These are phyloP conservation scores for Rhododendron griersonianum DNA, from an alignment of 148 eudicot genomes.

Conservation along the genomic window DNA sequence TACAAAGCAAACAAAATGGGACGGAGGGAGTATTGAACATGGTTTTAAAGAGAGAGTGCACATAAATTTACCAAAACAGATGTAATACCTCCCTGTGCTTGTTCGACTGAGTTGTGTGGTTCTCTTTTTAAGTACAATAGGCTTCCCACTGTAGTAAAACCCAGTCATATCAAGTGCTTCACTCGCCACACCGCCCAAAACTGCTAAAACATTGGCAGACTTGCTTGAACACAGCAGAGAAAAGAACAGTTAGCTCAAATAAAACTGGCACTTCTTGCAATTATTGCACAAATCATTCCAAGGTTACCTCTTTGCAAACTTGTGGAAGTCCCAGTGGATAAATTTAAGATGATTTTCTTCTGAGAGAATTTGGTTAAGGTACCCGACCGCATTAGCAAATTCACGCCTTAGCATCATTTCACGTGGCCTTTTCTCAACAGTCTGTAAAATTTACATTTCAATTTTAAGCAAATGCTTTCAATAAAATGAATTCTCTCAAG, in stretches of 20 bases:
- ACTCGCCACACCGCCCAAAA: slow-evolving; percentile 86
- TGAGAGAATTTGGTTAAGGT: slow-evolving; percentile 77
- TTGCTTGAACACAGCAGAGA: slow-evolving; percentile 52
- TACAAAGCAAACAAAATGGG: neutral
- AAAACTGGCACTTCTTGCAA: slow-evolving; percentile 3
- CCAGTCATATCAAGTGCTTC: slow-evolving; percentile 94
- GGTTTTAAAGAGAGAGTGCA: neutral
- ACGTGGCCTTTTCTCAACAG: slow-evolving; percentile 93
- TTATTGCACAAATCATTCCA: slow-evolving; percentile 16
- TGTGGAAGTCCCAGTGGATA: slow-evolving; percentile 97
- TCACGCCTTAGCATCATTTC: slow-evolving; percentile 99
- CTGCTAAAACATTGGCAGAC: slow-evolving; percentile 94
- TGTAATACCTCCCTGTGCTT: slow-evolving; percentile 57
- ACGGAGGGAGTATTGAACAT: neutral
- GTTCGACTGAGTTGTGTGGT: slow-evolving; percentile 57
- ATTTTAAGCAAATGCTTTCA: neutral
- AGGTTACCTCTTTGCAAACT: slow-evolving; percentile 90
- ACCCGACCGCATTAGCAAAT: slow-evolving; percentile 91
- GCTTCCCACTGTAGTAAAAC: slow-evolving; percentile 89
- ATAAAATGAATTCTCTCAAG: neutral
- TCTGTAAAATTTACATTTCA: slow-evolving; percentile 43
- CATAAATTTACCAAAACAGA: neutral
- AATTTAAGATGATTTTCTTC: slow-evolving; percentile 76
- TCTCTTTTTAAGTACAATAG: slow-evolving; percentile 53
- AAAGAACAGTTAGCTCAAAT: slow-evolving; percentile 21